These are phyloP conservation scores for Dispira parvispora DNA, from an alignment of 192 early-diverging fungal species.

Conservation along the genomic window DNA sequence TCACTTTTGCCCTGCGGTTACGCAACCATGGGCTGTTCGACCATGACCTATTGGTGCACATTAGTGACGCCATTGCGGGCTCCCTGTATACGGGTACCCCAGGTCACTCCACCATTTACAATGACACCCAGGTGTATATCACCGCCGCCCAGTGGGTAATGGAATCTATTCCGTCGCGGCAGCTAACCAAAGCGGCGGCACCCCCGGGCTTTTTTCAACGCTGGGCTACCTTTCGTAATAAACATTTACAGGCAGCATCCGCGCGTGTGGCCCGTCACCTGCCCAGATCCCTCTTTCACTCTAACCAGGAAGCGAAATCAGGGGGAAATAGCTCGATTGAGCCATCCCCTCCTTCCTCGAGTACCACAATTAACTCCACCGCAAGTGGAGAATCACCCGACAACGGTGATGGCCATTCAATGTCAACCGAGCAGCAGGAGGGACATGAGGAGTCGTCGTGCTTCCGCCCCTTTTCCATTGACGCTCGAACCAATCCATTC, in stretches of 20 bases:
- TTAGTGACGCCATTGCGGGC: constrained; percentile 74
- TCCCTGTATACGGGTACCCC: constrained; percentile 70
- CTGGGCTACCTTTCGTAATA: constrained; percentile 8
- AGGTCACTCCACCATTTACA: constrained; percentile 90
- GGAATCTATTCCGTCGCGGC: constrained; percentile 25
- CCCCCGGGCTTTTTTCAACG: constrained; percentile 12
- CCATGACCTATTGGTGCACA: constrained; percentile 68
- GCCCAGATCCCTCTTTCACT: background rate
- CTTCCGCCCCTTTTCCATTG: constrained; percentile 43
- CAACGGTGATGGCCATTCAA: constrained; percentile 20
- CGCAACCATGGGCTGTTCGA: constrained; percentile 80
- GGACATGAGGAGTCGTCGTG: constrained; percentile 15
- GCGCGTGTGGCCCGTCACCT: background rate
- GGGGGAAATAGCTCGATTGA: background rate
- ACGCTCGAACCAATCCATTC: constrained; percentile 66
- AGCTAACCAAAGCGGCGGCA: constrained; percentile 9
- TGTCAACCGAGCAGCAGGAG: constrained; percentile 1
- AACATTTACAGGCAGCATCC: constrained; percentile 1
- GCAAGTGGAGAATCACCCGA: constrained; percentile 12
- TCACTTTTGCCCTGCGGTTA: constrained; percentile 72
- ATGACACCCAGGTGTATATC: constrained; percentile 72
- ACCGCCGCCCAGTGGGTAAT: constrained; percentile 31
- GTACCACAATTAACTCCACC: constrained; percentile 19
- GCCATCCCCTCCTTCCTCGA: constrained; percentile 15
- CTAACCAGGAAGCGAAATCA: background rate